Evolutionary conservation across 2,329 filamentous ascomycete species (phyloP).

Genomic region (Aspergillus awamori): DNA sequence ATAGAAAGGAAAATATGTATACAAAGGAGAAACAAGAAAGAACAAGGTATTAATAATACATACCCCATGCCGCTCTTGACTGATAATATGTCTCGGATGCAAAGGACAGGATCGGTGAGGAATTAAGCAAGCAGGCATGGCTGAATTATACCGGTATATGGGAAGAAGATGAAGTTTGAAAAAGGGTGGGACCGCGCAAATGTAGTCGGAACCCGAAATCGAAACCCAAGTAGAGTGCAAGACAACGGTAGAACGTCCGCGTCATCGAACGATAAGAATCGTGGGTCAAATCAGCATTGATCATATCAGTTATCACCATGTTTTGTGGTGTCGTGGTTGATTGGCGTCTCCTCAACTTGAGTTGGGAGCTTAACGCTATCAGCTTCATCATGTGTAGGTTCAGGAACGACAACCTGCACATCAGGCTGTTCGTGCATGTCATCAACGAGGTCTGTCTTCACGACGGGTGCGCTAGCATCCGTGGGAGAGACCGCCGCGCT

Average conservation of each 20-base stretch:
- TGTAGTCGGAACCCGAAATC: constrained; percentile 1
- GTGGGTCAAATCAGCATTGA: constrained; percentile 3
- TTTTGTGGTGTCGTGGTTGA: constrained; percentile 6
- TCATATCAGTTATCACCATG: constrained; percentile 1
- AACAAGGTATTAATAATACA: constrained; percentile 24
- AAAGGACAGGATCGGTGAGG: constrained; percentile 10
- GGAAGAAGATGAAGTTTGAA: neutral
- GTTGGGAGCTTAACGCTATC: constrained; percentile 1
- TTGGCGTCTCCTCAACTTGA: constrained; percentile 8
- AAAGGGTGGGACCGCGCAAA: neutral
- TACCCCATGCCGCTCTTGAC: constrained; percentile 8
- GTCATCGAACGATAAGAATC: neutral
- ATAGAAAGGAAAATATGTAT: constrained; percentile 22
- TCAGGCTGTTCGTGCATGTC: constrained; percentile 11
- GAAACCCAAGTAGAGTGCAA: neutral
- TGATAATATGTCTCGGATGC: neutral
- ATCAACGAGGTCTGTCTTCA: neutral
- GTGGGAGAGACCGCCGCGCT: constrained; percentile 12
- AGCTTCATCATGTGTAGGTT: neutral
- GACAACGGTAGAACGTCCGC: neutral
- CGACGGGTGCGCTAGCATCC: constrained; percentile 4
- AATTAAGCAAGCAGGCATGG: constrained; percentile 15
- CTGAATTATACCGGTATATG: constrained; percentile 5
- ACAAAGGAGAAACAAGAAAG: constrained; percentile 6
- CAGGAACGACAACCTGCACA: neutral